Base-by-base conservation (phyloP, 768 basidiomycete species). In the Rhodotorula taiwanensis region DNA sequence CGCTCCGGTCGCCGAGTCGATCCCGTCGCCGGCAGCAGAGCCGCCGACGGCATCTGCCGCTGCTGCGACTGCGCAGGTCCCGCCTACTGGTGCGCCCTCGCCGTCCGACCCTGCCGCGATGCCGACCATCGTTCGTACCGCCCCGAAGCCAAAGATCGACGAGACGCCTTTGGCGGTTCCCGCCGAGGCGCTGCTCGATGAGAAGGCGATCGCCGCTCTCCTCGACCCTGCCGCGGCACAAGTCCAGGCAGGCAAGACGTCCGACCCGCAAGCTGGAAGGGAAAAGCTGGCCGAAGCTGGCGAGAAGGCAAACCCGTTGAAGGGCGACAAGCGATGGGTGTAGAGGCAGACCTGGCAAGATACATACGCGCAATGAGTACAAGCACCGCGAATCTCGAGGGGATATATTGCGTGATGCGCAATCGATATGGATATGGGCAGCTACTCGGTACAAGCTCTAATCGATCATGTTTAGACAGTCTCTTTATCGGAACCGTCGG, bases 1-100 rank as follows among this genome's bases (percentile, higher is more conserved):
- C 15, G 62, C 58, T 1, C 67, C 57, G 4, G 62, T 68, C 18
- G 67, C 67, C 51, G 67, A 68, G 34, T 63, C 67, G 10, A 30
- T 63, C 52, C 55, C 58, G 16, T 23, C 58, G 4, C 11, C 59
- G 36, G 30, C 30, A 18, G 54, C 55, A 14, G 51, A 44, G 3
- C 47, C 59, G 25, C 64, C 57, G 6, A 41, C 55, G 30, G 36
- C 56, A 9, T 47, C 57, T 28, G 42, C 55, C 4, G 41, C 50
- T 4, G 30, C 64, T 34, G 30, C 25, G n/a, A 20, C 52, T 21
- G 25, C 56, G 25, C 41, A 52, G 14, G 8, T 51, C 11, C 23
- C 64, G n/a, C 3, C 64, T 2, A 0, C 52, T 20, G 3, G 28
- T 20, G n/a, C 50, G 23, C 25, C 48, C 33, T 14, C 52, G 6